Evolutionary conservation across 2,329 filamentous ascomycete genomes (phyloP).

Genomic region (Talaromyces sp.): DNA sequence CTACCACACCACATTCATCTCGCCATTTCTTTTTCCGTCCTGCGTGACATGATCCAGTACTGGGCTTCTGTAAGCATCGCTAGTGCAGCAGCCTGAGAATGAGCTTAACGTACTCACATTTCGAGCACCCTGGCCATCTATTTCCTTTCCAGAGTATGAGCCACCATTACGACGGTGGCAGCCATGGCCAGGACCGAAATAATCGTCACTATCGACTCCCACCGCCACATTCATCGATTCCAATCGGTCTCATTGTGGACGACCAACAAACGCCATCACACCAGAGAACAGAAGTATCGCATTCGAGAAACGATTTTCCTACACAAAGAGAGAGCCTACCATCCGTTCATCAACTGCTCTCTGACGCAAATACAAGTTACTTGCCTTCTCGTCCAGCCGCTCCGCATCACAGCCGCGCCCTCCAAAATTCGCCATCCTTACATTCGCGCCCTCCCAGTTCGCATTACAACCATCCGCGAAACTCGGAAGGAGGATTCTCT

Average conservation of each 20-base stretch:
- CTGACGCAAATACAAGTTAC: slow-evolving; percentile 5
- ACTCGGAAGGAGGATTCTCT: not conserved
- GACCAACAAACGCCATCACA: not conserved
- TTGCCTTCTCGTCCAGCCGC: not conserved
- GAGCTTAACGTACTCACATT: slow-evolving; percentile 37
- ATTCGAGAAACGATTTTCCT: not conserved
- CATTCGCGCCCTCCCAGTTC: slow-evolving; percentile 7
- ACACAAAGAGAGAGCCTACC: slow-evolving; percentile 29
- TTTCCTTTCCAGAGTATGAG: slow-evolving; percentile 30
- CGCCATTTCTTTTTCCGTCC: not conserved
- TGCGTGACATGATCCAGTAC: not conserved
- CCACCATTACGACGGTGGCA: slow-evolving; percentile 27
- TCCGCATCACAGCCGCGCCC: not conserved
- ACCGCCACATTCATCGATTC: slow-evolving; percentile 33
- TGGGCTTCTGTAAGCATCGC: not conserved
- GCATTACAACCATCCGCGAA: not conserved
- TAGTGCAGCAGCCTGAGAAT: slow-evolving; percentile 5
- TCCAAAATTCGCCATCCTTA: slow-evolving; percentile 10
- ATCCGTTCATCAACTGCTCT: slow-evolving; percentile 39
- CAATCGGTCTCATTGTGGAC: slow-evolving; percentile 23
- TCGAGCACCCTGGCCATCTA: slow-evolving; percentile 41
- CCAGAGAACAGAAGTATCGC: slow-evolving; percentile 5
- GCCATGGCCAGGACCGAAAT: slow-evolving; percentile 31
- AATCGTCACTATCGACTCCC: slow-evolving; percentile 40
- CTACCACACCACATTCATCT: not conserved